Percentiles rank a stretch among this genome's conserved stretches.
Conservation (phyloP, 352 stramenopile species). For the Albugo candida region DNA sequence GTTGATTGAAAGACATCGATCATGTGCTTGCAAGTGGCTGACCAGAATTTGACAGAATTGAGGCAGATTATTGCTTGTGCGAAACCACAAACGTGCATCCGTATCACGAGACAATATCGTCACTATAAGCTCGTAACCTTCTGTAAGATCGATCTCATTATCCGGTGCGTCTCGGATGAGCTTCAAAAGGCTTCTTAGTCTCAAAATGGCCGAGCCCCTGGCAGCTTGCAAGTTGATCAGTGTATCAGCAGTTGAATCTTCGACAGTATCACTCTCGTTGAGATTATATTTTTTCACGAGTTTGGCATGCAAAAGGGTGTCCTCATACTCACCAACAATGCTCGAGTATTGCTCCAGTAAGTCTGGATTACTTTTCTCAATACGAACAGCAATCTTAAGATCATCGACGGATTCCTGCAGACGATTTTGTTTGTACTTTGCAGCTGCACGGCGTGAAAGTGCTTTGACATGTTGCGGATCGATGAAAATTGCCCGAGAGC, state of each 20-base stretch:
- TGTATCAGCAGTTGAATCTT: no score
- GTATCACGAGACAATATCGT: slow-evolving; percentile 31
- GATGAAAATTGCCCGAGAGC: slow-evolving; percentile 35
- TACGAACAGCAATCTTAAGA: slow-evolving; percentile 22
- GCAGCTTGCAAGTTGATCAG: no score
- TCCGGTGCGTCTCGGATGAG: no score
- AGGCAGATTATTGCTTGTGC: slow-evolving; percentile 28
- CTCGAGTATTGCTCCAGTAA: slow-evolving; percentile 48
- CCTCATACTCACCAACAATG: slow-evolving; percentile 52
- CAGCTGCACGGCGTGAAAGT: slow-evolving; percentile 34
- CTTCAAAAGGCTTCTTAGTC: no score
- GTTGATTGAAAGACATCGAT: slow-evolving; percentile 11
- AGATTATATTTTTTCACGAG: slow-evolving; percentile 5
- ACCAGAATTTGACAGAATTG: slow-evolving; percentile 12
- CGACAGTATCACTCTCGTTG: no score
- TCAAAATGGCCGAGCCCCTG: no score
- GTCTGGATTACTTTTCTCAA: slow-evolving; percentile 34
- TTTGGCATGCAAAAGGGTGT: slow-evolving; percentile 16
- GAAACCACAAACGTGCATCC: slow-evolving; percentile 21
- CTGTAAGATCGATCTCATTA: slow-evolving; percentile 10
- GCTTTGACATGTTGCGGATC: slow-evolving; percentile 39
- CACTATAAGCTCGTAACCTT: slow-evolving; percentile 25
- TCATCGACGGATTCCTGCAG: slow-evolving; percentile 25
- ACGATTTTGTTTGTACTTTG: slow-evolving; percentile 26
- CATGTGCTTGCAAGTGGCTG: neutral